Conservation (phyloP, 2,329 filamentous ascomycete species). For the Aspergillus calidoustus region DNA sequence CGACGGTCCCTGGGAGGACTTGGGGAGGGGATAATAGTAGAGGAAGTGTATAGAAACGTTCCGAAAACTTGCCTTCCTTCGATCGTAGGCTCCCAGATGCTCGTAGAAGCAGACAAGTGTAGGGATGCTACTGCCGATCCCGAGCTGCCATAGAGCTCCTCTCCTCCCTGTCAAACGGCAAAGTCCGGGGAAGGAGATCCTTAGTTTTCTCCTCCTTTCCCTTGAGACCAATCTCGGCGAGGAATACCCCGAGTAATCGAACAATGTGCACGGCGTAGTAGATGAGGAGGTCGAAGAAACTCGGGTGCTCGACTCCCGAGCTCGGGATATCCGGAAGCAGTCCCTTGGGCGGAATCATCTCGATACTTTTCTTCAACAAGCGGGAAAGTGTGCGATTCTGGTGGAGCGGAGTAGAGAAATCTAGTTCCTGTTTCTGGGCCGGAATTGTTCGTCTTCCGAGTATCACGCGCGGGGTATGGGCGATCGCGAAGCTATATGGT, state of each 20-base stretch:
- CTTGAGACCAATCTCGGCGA: not conserved
- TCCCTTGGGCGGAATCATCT: not conserved
- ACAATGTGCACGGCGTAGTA: constrained; percentile 1
- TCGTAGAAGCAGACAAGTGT: not conserved
- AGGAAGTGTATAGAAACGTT: not conserved
- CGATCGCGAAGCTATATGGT: too few species aligned
- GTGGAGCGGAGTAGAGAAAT: too few species aligned
- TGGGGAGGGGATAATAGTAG: not conserved
- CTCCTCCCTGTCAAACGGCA: not conserved
- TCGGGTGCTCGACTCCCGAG: not conserved
- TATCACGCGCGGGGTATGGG: too few species aligned
- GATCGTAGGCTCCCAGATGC: not conserved
- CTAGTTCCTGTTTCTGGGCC: too few species aligned
- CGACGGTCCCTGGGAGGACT: not conserved
- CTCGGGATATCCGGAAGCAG: not conserved
- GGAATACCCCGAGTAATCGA: not conserved
- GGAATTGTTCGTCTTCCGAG: too few species aligned
- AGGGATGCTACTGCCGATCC: not conserved
- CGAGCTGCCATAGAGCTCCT: not conserved
- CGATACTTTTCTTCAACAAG: too few species aligned
- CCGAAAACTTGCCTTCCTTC: not conserved
- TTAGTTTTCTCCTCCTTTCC: not conserved
- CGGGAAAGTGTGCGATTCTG: too few species aligned
- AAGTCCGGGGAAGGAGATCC: not conserved
- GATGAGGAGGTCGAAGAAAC: not conserved